Evolutionary conservation across 345 rosid species (phyloP), one percentile per base, ranked within the genome.

Genomic region (Ceriops zippeliana): DNA sequence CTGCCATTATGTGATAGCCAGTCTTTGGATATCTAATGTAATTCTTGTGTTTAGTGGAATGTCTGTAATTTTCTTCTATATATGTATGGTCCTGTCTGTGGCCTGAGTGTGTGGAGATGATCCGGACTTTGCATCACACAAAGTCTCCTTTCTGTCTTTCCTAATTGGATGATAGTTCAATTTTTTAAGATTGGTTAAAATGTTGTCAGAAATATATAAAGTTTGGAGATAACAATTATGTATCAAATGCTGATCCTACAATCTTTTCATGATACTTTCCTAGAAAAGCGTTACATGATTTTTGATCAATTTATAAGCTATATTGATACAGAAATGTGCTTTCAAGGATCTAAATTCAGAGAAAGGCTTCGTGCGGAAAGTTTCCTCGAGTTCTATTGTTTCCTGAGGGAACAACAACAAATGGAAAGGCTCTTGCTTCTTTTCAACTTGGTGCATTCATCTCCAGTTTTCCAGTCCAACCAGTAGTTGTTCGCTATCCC

Each of bases 351-450:
- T 95, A 78, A 89, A 91, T 88, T 86, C 96, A 95, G 99, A 95
- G 92, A 95, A 90, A 91, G 85, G 99, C 92, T 72, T 81, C 91
- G 11, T 86, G 86, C 65, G 80, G 85, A 84, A 82, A 70, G 72
- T 95, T 82, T 86, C 99, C 99, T 32, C 88, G 92, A 62, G 68
- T 95, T 70, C 84, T 95, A 58, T 76, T 95, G 60, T 95, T 95
- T 86, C 99, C 99, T 6, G 99, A 95, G 86, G 99, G 99, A 72
- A 95, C 99, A 31, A 95, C 99, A 20, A 89, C 96, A 21, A 95
- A 90, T 75, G 99, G 99, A 69, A 88, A 68, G 81, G 86, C 73
- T 71, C 66, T 95, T 62, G 87, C 91, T 63, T 88, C 97, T 17
- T 95, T 95, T 72, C 97, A 95, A 86, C 96, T 91, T 3, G 99